phyloP scores from a whole-genome alignment of 208 protist genomes.

The Zelonia costaricensis region DNA sequence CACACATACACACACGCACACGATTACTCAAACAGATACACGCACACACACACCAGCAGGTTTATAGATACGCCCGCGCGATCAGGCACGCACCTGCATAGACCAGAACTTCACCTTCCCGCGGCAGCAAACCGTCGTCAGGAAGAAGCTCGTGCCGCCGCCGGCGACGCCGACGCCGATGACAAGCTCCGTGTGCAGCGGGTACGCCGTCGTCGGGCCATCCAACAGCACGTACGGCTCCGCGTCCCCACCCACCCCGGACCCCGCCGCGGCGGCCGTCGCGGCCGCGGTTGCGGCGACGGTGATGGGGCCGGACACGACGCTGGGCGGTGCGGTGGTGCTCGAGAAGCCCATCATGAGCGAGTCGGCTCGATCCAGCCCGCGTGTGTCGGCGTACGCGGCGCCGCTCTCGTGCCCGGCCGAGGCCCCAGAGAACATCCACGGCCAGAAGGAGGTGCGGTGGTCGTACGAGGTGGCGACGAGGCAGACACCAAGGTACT shows the following conservation, averaged over 20 bases:
- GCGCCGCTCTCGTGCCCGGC: conserved; percentile 1
- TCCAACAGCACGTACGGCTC: conserved; percentile 38
- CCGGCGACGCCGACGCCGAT: conserved; percentile 46
- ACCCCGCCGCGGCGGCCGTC: neutral
- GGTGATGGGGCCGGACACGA: neutral
- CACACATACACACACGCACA: neutral
- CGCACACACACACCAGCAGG: conserved; percentile 12
- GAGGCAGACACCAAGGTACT: conserved; percentile 46
- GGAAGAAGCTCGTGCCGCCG: conserved; percentile 71
- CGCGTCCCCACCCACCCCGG: neutral
- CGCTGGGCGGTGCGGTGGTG: neutral
- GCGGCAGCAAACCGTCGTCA: conserved; percentile 68
- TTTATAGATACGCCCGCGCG: neutral
- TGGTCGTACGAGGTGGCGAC: conserved; percentile 75
- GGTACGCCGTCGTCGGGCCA: conserved; percentile 40
- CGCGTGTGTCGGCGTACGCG: neutral
- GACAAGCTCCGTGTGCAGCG: conserved; percentile 58
- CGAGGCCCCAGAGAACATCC: conserved; percentile 20
- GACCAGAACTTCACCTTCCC: conserved; percentile 83
- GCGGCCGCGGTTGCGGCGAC: neutral
- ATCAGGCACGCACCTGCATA: conserved; percentile 22
- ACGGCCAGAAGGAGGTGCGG: conserved; percentile 78
- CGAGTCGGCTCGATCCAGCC: neutral
- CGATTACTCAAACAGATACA: neutral
- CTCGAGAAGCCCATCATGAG: neutral